Base-by-base conservation (phyloP, 805 yeast species). In the Huiozyma naganishii region DNA sequence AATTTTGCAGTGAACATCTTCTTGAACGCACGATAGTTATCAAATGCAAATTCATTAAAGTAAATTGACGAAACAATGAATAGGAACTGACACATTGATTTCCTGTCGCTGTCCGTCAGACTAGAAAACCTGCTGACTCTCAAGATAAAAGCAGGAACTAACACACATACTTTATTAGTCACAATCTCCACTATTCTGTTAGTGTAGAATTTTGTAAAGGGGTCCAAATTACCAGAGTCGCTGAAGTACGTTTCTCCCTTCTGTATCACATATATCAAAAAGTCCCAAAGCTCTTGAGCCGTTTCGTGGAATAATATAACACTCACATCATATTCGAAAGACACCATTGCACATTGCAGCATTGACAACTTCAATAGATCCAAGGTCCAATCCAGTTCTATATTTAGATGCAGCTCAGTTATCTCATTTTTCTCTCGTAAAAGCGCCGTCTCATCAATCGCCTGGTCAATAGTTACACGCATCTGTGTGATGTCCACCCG, bases 1-100 rank as follows among this genome's bases (percentile, higher is more conserved):
- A 61, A 48, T 41, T 59, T 59, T 5, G 57, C 55, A 7, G 54
- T 48, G 38, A 61, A 61, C 58, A 61, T 52, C 37, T 54, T 55
- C 42, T 51, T 55, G 40, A 59, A 61, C 38, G 57, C 45, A 17
- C 58, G 52, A 39, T 58, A 59, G 39, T 58, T 55, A 27, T 57
- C 59, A n/a, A 48, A 45, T 2, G 56, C 59, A 42, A 59, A 51
- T 40, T 58, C 58, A 40, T 59, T 59, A 41, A 59, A 61, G 44
- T 55, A 61, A 42, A 58, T 45, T 6, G 62, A 54, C 2, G 55
- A 50, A 3, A 59, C 40, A 6, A 52, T 51, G 37, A 48, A 49
- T 10, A 52, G 37, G 37, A 53, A 52, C 39, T 48, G 47, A 13
- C 52, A 47, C 51, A 55, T 47, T 9, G 44, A 36, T 13, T 47